Conservation (phyloP, 2,329 filamentous ascomycete genomes). For the Hypomyces rosellus region DNA sequence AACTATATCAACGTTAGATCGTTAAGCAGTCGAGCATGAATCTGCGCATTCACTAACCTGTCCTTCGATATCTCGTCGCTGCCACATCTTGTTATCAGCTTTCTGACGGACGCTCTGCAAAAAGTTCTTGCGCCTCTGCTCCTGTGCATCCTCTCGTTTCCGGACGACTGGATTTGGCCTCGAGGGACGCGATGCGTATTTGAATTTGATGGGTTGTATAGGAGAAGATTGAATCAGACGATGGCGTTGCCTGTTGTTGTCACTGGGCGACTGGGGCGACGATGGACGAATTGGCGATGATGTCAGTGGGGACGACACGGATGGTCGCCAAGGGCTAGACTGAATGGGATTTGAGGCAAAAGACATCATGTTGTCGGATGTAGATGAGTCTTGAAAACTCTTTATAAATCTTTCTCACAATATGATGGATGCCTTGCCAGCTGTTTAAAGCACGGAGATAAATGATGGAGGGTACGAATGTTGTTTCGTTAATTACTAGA, state of each 20-base stretch:
- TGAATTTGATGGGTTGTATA: constrained; percentile 36
- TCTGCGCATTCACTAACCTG: constrained; percentile 23
- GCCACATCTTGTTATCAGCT: constrained; percentile 53
- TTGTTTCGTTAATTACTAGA: not conserved
- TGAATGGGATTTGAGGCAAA: constrained; percentile 38
- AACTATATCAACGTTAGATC: constrained; percentile 20
- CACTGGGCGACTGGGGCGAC: constrained; percentile 38
- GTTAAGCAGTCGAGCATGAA: not conserved
- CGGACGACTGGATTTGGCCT: constrained; percentile 59
- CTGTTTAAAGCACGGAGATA: not conserved
- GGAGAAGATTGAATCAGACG: constrained; percentile 42
- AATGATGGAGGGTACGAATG: not conserved
- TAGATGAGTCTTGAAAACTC: constrained; percentile 24
- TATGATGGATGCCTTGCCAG: too few relatives aligned
- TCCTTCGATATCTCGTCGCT: constrained; percentile 57
- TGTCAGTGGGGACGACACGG: constrained; percentile 51
- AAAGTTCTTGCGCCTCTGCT: constrained; percentile 61
- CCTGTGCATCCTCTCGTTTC: constrained; percentile 54
- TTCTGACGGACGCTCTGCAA: constrained; percentile 59
- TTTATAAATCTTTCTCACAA: constrained; percentile 20
- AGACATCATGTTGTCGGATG: constrained; percentile 33
- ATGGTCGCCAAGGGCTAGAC: constrained; percentile 36
- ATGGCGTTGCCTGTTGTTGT: constrained; percentile 35
- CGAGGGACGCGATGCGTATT: constrained; percentile 47
- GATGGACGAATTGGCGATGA: constrained; percentile 53